Conservation (phyloP, 164 flowering plant species). For the Nymphaea thermarum region DNA sequence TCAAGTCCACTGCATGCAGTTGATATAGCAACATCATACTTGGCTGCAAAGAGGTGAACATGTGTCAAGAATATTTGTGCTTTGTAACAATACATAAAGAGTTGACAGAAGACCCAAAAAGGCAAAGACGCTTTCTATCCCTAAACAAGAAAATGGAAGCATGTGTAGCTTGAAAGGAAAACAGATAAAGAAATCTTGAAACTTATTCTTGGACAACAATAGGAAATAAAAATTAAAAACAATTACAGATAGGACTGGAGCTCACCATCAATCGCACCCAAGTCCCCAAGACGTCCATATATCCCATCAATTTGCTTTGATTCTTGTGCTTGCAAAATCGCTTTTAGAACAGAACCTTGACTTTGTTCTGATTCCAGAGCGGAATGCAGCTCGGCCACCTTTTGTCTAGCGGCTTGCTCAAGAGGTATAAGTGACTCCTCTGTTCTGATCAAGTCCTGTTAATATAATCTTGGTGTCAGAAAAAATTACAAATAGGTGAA, state of each 20-base stretch:
- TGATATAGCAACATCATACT: slow-evolving; percentile 90
- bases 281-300: slow-evolving; percentile 90
- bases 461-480: slow-evolving; percentile 4
- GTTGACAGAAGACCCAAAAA: slow-evolving; percentile 1
- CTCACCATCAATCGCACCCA: slow-evolving; percentile 96
- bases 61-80: background rate
- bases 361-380: slow-evolving; percentile 73
- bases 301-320: slow-evolving; percentile 70
- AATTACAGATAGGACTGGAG: background rate
- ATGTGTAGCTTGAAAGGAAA: background rate
- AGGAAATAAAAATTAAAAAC: background rate
- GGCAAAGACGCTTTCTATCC: background rate
- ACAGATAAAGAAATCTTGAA: background rate
- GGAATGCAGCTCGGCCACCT: slow-evolving; percentile 65
- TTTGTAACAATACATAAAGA: background rate
- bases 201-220: background rate
- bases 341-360: slow-evolving; percentile 86
- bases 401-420: slow-evolving; percentile 91
- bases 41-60: slow-evolving; percentile 46
- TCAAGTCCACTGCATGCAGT: slow-evolving; percentile 91
- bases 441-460: slow-evolving; percentile 56
- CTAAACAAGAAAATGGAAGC: background rate
- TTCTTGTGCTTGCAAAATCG: slow-evolving; percentile 73
- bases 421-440: slow-evolving; percentile 62
- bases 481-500: background rate